Conservation (phyloP, 352 stramenopile genomes). For the Thraustotheca clavata region DNA sequence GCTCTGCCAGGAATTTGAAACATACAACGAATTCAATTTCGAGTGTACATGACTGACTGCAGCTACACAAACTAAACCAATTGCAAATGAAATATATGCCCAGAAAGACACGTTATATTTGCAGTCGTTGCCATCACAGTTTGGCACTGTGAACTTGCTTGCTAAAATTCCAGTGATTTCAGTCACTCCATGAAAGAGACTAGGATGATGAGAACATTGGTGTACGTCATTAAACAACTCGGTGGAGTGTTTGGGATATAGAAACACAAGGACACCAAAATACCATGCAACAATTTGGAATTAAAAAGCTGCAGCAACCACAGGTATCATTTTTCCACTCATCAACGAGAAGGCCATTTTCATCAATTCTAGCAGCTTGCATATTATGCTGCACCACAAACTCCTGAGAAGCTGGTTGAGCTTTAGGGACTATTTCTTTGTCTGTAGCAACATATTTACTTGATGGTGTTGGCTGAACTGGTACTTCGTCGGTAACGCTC, state of each 20-base stretch:
- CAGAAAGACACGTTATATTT: not conserved
- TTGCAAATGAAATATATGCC: not conserved
- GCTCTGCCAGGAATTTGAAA: conserved; percentile 29
- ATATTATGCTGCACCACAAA: not conserved
- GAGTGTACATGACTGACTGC: not conserved
- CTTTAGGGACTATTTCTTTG: too few species aligned
- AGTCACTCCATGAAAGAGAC: not conserved
- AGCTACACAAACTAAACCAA: not conserved
- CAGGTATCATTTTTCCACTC: conserved; percentile 59
- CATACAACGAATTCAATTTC: conserved; percentile 26
- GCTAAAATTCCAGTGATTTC: not conserved
- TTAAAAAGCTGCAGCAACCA: conserved; percentile 24
- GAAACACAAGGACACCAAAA: conserved; percentile 28
- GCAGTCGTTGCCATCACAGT: too few species aligned
- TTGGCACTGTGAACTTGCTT: not conserved
- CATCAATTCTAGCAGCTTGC: conserved; percentile 25
- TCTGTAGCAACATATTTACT: too few species aligned
- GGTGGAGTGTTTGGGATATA: conserved; percentile 26
- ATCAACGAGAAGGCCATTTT: conserved; percentile 59
- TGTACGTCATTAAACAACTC: conserved; percentile 21
- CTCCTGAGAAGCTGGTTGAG: not conserved
- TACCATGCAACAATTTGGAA: conserved; percentile 28
- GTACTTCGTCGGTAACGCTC: too few species aligned
- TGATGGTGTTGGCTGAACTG: too few species aligned
- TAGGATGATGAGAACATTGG: not conserved